Conservation (phyloP, 1,284 basidiomycete species). For the Boletus calvinii region DNA sequence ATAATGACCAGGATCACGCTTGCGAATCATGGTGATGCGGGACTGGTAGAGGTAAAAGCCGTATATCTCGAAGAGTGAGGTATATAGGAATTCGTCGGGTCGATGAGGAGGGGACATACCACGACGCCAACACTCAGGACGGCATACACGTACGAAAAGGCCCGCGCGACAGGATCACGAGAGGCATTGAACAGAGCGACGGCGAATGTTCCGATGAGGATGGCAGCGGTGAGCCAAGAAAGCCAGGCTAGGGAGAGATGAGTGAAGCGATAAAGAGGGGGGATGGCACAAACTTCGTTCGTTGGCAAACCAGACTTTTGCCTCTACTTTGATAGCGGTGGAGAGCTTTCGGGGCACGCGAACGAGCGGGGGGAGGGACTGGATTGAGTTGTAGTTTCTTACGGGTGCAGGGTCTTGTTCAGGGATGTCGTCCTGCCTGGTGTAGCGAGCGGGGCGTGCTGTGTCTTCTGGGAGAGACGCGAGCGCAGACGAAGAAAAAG, state of each 20-base stretch:
- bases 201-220: conserved; percentile 84
- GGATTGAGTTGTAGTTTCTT: conserved; percentile 72
- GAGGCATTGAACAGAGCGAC: conserved; percentile 89
- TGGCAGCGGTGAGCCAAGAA: conserved; percentile 84
- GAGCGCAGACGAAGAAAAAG: conserved; percentile 70
- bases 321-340: conserved; percentile 90
- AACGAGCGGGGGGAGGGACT: conserved; percentile 55
- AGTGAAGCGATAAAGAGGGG: neutral
- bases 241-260: conserved; percentile 69
- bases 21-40: conserved; percentile 88
- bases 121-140: conserved; percentile 68
- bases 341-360: conserved; percentile 84
- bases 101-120: conserved; percentile 38
- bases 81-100: conserved; percentile 12
- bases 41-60: conserved; percentile 87
- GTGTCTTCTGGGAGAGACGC: conserved; percentile 61
- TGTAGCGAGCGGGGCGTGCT: conserved; percentile 57
- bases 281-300: conserved; percentile 72
- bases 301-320: conserved; percentile 99
- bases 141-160: conserved; percentile 87
- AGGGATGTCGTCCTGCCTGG: conserved; percentile 68
- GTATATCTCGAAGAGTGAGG: conserved; percentile 58
- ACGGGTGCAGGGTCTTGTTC: conserved; percentile 50
- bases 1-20: conserved; percentile 89
- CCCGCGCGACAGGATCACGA: conserved; percentile 68